phyloP scores from a whole-genome alignment of 1,139 yeast species.

The Blastobotrys raffinosifermentans region DNA sequence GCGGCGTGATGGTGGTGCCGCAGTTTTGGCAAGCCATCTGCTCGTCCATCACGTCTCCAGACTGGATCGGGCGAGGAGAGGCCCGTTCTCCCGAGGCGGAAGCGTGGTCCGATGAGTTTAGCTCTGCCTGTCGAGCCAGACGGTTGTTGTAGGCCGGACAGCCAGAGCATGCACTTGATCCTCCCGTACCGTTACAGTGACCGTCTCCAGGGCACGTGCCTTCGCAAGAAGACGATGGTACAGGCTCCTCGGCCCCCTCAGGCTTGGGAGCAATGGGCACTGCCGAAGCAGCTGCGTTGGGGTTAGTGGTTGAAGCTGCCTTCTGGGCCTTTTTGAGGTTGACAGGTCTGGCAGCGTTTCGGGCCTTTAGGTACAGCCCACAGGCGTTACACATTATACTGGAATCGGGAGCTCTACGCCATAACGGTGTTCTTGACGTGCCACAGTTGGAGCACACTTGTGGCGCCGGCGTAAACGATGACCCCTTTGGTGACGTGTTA shows the following conservation, averaged over 20 bases:
- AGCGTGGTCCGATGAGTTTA: neutral
- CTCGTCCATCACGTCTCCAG: slow-evolving; percentile 5
- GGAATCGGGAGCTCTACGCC: slow-evolving; percentile 66
- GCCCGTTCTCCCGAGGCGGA: neutral
- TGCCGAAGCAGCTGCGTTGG: neutral
- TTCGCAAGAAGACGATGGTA: slow-evolving; percentile 4
- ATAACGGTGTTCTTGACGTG: slow-evolving; percentile 61
- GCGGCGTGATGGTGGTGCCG: slow-evolving; percentile 76
- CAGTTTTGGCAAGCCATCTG: slow-evolving; percentile 72
- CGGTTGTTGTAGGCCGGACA: slow-evolving; percentile 81
- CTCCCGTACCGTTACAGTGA: slow-evolving; percentile 82
- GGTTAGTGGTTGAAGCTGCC: neutral
- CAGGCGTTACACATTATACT: slow-evolving; percentile 68
- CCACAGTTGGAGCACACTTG: slow-evolving; percentile 62
- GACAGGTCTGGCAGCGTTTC: slow-evolving; percentile 43
- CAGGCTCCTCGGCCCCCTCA: neutral
- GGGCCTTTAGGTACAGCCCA: slow-evolving; percentile 45
- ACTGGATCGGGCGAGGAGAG: neutral
- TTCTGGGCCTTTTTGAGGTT: slow-evolving; percentile 46
- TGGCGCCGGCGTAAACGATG: slow-evolving; percentile 20
- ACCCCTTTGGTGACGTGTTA: no score
- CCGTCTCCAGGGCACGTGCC: slow-evolving; percentile 85
- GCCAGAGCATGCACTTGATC: slow-evolving; percentile 70
- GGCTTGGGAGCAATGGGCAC: neutral
- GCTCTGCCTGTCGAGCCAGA: slow-evolving; percentile 31